phyloP scores from a whole-genome alignment of 805 yeast genomes.

The Wickerhamiella parazyma region DNA sequence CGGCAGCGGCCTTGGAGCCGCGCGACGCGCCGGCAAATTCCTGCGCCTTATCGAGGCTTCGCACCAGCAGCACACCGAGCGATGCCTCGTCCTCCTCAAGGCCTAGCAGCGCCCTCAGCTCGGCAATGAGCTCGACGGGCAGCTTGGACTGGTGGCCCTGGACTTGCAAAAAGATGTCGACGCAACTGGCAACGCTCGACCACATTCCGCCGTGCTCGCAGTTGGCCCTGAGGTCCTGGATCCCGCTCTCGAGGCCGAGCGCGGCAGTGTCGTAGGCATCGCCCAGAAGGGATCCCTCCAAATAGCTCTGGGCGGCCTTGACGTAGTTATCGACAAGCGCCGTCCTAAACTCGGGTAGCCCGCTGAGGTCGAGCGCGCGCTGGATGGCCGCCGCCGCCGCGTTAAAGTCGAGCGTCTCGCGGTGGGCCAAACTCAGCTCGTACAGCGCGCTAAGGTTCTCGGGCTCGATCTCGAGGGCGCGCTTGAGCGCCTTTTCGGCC shows the following conservation, averaged over 20 bases:
- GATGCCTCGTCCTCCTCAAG: not conserved
- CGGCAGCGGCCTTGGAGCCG: conserved; percentile 27
- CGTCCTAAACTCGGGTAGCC: conserved; percentile 41
- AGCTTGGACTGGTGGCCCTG: conserved; percentile 39
- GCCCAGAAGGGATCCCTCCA: conserved; percentile 50
- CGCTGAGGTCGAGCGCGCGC: conserved; percentile 8
- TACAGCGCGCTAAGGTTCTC: conserved; percentile 50
- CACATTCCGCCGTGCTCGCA: conserved; percentile 38
- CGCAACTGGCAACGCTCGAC: conserved; percentile 48
- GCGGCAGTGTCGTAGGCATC: conserved; percentile 42
- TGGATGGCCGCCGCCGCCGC: conserved; percentile 32
- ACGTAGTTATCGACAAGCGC: conserved; percentile 30
- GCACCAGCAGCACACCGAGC: not conserved
- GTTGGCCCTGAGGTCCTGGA: conserved; percentile 28
- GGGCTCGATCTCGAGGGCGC: conserved; percentile 43
- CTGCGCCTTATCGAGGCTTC: not conserved
- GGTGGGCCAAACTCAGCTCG: conserved; percentile 50
- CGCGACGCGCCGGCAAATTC: conserved; percentile 13
- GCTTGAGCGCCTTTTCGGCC: conserved; percentile 64
- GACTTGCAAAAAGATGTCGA: conserved; percentile 39
- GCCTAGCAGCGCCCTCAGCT: conserved; percentile 22
- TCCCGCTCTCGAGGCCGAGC: conserved; percentile 34
- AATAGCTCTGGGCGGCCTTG: conserved; percentile 36
- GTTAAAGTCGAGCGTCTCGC: conserved; percentile 52
- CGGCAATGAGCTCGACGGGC: conserved; percentile 31